phyloP scores from a whole-genome alignment of 2,329 filamentous ascomycete species.

The Penicillium psychrosexuale region DNA sequence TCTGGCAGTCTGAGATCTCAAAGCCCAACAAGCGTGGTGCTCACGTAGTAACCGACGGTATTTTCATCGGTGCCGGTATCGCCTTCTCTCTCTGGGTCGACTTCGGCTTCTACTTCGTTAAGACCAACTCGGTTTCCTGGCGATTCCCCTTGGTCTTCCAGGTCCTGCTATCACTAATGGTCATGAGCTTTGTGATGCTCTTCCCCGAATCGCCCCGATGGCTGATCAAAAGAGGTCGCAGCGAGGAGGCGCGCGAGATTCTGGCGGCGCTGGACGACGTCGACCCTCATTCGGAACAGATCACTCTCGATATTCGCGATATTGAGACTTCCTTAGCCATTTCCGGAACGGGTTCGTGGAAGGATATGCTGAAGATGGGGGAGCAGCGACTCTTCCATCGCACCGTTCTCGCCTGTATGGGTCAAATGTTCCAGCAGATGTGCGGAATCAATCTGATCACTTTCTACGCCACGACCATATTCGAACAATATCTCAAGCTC shows the following conservation, averaged over 20 bases:
- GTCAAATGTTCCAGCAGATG: slow-evolving; percentile 39
- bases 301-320: slow-evolving; percentile 40
- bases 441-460: slow-evolving; percentile 40
- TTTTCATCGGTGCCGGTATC: slow-evolving; percentile 48
- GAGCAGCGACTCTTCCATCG: slow-evolving; percentile 37
- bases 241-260: slow-evolving; percentile 35
- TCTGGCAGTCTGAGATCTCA: slow-evolving; percentile 43
- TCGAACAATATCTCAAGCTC: slow-evolving; percentile 8
- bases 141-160: slow-evolving; percentile 43
- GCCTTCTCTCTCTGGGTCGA: slow-evolving; percentile 50
- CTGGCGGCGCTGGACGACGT: slow-evolving; percentile 44
- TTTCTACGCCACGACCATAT: slow-evolving; percentile 27
- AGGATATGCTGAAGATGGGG: slow-evolving; percentile 40
- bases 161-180: slow-evolving; percentile 33
- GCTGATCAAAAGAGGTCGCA: slow-evolving; percentile 45
- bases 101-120: slow-evolving; percentile 43
- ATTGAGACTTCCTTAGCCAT: slow-evolving; percentile 42
- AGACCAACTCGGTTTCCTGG: slow-evolving; percentile 41
- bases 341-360: slow-evolving; percentile 34
- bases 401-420: slow-evolving; percentile 32
- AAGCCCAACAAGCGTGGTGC: slow-evolving; percentile 24
- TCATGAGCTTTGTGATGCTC: slow-evolving; percentile 34
- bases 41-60: slow-evolving; percentile 51
- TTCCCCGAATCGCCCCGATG: slow-evolving; percentile 45
- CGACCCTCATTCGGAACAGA: slow-evolving; percentile 37